Evolutionary conservation across 441 rosid species (phyloP), one percentile per base, ranked within the genome.

Genomic region (Codiaeum variegatum): DNA sequence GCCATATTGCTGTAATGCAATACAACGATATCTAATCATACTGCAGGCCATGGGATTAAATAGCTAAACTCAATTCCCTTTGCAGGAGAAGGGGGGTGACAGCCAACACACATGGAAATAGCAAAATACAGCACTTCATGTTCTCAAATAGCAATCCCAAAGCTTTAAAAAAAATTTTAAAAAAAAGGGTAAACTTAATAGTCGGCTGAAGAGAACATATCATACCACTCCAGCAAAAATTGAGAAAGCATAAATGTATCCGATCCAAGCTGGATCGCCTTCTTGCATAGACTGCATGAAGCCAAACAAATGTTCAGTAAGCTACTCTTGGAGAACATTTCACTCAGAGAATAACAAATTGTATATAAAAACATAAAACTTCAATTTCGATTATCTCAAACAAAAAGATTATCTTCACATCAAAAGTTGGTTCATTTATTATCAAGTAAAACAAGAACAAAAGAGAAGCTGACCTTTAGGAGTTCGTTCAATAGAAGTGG

Each of bases 171-270:
- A n/a, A n/a, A n/a, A n/a, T n/a, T n/a, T n/a, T 15, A 28, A 61
- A 51, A 60, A 19, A 60, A 36, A 76, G 38, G 16, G 16, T 44
- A 18, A 46, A 60, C 0, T 31, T 21, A 58, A 38, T 28, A 59
- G 13, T 16, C 5, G 11, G 13, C 10, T 36, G 5, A 29, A 51
- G 23, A 65, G 46, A 55, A 58, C 36, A 29, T 18, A 73, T 76
- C 96, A 55, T 96, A 96, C 99, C 97, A 93, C 99, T 77, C 99
- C 99, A 75, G 74, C 87, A 76, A 93, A 88, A 72, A 96, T 96
- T 75, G 84, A 82, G 82, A 93, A 84, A 75, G 99, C 98, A 71
- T 89, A 96, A 83, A 94, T 73, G 77, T 94, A 96, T 62, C 99
- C 99, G 62, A 88, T 87, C 97, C 91, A 94, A 66, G 98, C 96